Evolutionary conservation across 2,329 filamentous ascomycete species (phyloP).

Genomic region (Coleophoma eucalyptorum): DNA sequence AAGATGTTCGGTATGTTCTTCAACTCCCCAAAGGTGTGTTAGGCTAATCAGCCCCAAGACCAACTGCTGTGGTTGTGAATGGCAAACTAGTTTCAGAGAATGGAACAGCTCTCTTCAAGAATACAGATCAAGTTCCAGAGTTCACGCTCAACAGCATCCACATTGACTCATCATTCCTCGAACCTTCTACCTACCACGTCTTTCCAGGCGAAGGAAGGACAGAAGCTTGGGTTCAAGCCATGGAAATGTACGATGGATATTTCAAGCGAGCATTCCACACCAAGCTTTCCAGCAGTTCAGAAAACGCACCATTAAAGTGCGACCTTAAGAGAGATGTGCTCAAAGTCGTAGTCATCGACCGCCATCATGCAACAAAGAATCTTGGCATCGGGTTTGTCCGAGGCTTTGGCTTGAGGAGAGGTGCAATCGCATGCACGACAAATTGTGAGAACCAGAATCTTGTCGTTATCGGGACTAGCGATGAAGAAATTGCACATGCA

Average conservation of each 20-base stretch:
- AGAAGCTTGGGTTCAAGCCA: constrained; percentile 16
- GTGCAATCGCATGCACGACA: constrained; percentile 20
- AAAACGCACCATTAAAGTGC: constrained; percentile 15
- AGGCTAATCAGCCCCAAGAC: constrained; percentile 5
- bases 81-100: constrained; percentile 14
- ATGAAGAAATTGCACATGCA: constrained; percentile 16
- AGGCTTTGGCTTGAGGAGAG: constrained; percentile 11
- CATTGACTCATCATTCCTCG: constrained; percentile 5
- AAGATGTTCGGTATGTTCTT: constrained; percentile 9
- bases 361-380: constrained; percentile 15
- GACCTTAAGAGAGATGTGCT: constrained; percentile 25
- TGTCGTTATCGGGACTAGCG: constrained; percentile 16
- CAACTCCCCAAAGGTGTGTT: no score
- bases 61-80: constrained; percentile 16
- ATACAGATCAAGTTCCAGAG: constrained; percentile 12
- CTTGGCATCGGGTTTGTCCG: constrained; percentile 17
- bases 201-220: background rate
- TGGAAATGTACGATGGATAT: constrained; percentile 23
- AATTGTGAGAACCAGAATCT: constrained; percentile 23
- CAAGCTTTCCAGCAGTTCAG: constrained; percentile 19
- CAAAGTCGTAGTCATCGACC: constrained; percentile 19
- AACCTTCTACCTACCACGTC: constrained; percentile 8
- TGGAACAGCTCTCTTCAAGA: constrained; percentile 15
- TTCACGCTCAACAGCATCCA: constrained; percentile 16
- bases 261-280: constrained; percentile 22